Base-by-base conservation (phyloP, 2,329 filamentous ascomycete genomes). In the Blastomyces gilchristii region DNA sequence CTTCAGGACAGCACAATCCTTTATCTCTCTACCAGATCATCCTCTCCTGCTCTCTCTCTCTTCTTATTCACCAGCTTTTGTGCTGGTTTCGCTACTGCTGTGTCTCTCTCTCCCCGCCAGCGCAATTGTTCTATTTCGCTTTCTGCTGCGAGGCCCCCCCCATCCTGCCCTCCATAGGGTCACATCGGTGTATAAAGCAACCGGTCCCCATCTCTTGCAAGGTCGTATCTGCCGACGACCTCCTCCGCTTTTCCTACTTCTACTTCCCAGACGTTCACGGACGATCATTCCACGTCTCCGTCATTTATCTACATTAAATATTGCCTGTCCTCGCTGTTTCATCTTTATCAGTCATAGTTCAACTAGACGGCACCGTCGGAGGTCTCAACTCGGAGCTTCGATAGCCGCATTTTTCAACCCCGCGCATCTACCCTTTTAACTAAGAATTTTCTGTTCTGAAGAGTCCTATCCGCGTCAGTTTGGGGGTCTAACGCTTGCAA, bases 191-290 rank as follows among this genome's bases (percentile, higher is more conserved):
- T 50, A 54, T 61, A 61, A 56, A 65, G 58, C 49, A 58, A 59
- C 52, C 60, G 53, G 61, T 49, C 60, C 63, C 61, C 28, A 54
- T 34, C 43, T 52, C 54, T 58, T 58, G 59, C 57, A 66, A 63
- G 63, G 66, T 67, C 61, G 64, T 63, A 67, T 67, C 62, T 63
- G 59, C 63, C 63, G 63, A 62, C 63, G 16, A 22, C 43, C 28
- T 37, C 57, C 57, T 59, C 39, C 57, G 57, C 8, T 49, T 34
- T 45, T 41, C 56, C 50, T 49, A 8, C 22, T 52, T 57, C 43
- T 28, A 25, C 22, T 57, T 60, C 63, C 39, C 12, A n/a, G 34
- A 57, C 59, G 62, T 45, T 58, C 61, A 16, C 18, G 14, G 43
- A 57, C 59, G 59, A 57, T 45, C 54, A 39, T 56, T 52, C 41